These are phyloP conservation scores for Kockovaella imperatae DNA, from an alignment of 768 basidiomycete genomes.

Conservation along the genomic window DNA sequence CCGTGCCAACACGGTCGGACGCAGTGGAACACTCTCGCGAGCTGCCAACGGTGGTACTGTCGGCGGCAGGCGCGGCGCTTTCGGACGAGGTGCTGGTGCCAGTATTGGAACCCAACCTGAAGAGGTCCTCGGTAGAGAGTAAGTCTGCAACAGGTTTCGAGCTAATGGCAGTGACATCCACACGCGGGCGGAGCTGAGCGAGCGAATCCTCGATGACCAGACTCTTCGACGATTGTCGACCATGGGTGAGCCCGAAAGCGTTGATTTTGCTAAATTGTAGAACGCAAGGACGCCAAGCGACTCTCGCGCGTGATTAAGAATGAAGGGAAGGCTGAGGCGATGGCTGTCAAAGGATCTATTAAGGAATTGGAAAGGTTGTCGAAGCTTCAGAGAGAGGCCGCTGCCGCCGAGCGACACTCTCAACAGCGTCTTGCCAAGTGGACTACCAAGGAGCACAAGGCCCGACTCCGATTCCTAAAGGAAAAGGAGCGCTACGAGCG, in stretches of 20 bases:
- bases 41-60: slow-evolving; percentile 36
- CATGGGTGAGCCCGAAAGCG: too few species aligned
- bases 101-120: slow-evolving; percentile 41
- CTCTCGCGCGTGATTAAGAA: slow-evolving; percentile 63
- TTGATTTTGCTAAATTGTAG: slow-evolving; percentile 25
- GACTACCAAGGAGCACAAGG: slow-evolving; percentile 56
- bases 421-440: slow-evolving; percentile 54
- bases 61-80: slow-evolving; percentile 33
- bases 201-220: slow-evolving; percentile 33
- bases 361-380: slow-evolving; percentile 62
- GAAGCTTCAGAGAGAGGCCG: slow-evolving; percentile 58
- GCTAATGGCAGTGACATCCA: slow-evolving; percentile 28
- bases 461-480: slow-evolving; percentile 56
- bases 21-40: slow-evolving; percentile 30
- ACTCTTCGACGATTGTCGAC: slow-evolving; percentile 33
- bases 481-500: slow-evolving; percentile 50
- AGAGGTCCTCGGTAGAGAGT: slow-evolving; percentile 39
- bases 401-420: slow-evolving; percentile 55
- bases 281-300: slow-evolving; percentile 55
- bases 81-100: slow-evolving; percentile 39
- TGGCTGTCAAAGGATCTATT: slow-evolving; percentile 56
- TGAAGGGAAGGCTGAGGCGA: slow-evolving; percentile 63
- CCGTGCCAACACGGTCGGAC: slow-evolving; percentile 31
- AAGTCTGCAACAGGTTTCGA: slow-evolving; percentile 5
- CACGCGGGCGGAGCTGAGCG: slow-evolving; percentile 35